Conservation (phyloP, 345 rosid genomes). For the Salix suchowensis region DNA sequence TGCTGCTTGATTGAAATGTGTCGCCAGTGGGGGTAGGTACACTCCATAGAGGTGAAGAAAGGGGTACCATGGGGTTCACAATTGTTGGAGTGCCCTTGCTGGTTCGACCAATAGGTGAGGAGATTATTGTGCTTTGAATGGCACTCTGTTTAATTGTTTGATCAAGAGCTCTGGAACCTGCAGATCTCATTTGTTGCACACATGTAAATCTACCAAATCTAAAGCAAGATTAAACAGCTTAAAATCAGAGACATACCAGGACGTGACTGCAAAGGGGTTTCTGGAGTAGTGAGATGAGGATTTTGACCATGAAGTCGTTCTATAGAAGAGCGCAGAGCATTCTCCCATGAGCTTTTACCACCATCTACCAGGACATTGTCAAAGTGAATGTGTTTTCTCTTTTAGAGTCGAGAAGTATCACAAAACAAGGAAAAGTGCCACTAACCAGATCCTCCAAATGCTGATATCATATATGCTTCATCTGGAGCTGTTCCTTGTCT, state of each 20-base stretch:
- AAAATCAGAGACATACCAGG: conserved; percentile 44
- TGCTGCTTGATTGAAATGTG: conserved; percentile 46
- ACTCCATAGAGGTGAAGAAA: conserved; percentile 86
- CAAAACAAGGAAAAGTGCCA: conserved; percentile 11
- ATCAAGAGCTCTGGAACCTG: conserved; percentile 45
- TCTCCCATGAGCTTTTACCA: conserved; percentile 80
- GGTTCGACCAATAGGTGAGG: conserved; percentile 48
- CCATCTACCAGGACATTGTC: conserved; percentile 52
- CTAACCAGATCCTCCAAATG: conserved; percentile 92
- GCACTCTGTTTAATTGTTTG: conserved; percentile 45
- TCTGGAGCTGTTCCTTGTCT: conserved; percentile 92
- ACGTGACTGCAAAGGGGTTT: conserved; percentile 63
- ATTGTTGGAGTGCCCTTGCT: conserved; percentile 53
- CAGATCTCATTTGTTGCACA: conserved; percentile 14
- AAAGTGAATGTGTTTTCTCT: conserved; percentile 5
- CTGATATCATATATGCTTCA: conserved; percentile 94
- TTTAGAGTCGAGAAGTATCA: not conserved
- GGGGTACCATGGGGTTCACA: conserved; percentile 52
- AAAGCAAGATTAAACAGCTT: not conserved
- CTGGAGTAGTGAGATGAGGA: conserved; percentile 40
- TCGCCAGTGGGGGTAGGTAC: conserved; percentile 54
- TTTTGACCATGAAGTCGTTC: conserved; percentile 58
- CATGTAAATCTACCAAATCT: conserved; percentile 8
- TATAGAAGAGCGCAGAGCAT: conserved; percentile 59
- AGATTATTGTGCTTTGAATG: conserved; percentile 39